A percentile compares a stretch with the other conserved stretches of the same genome.
phyloP scores from a whole-genome alignment of 2,329 filamentous ascomycete species.

The Sarocladiaceae sp. region DNA sequence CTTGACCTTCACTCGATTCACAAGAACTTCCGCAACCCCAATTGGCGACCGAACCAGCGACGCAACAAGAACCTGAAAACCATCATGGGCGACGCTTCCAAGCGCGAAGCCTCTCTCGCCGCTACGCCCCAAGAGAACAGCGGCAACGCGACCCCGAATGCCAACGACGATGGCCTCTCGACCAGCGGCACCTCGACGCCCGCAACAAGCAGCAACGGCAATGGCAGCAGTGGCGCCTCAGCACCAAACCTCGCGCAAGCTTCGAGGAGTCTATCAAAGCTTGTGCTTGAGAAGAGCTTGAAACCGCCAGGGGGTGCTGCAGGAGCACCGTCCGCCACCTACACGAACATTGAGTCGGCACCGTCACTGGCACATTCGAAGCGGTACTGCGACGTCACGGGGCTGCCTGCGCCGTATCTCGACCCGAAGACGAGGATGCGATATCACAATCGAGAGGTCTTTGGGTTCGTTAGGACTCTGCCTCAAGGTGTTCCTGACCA shows the following conservation, averaged over 20 bases:
- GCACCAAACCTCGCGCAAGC: conserved; percentile 80
- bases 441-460: conserved; percentile 91
- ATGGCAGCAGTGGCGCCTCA: conserved; percentile 17
- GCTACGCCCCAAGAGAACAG: conserved; percentile 71
- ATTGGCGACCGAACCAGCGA: conserved; percentile 88
- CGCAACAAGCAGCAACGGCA: conserved; percentile 31
- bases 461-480: conserved; percentile 71
- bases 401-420: conserved; percentile 81
- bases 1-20: conserved; percentile 83
- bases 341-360: conserved; percentile 94
- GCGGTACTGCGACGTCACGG: conserved; percentile 94
- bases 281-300: conserved; percentile 80
- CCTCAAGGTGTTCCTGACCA: conserved; percentile 79
- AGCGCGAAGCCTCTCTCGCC: conserved; percentile 82
- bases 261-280: conserved; percentile 75
- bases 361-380: conserved; percentile 79
- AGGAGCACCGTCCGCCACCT: conserved; percentile 67
- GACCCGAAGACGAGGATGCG: conserved; percentile 92
- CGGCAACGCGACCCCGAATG: conserved; percentile 61
- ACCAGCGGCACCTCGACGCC: conserved; percentile 55
- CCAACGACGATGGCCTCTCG: conserved; percentile 42
- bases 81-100: conserved; percentile 81
- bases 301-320: conserved; percentile 20
- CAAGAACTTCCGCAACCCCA: conserved; percentile 83
- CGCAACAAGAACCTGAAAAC: conserved; percentile 99